Percentiles rank a stretch among this genome's conserved stretches.
Conservation (phyloP, 768 basidiomycete species). For the Kwoniella sp. region DNA sequence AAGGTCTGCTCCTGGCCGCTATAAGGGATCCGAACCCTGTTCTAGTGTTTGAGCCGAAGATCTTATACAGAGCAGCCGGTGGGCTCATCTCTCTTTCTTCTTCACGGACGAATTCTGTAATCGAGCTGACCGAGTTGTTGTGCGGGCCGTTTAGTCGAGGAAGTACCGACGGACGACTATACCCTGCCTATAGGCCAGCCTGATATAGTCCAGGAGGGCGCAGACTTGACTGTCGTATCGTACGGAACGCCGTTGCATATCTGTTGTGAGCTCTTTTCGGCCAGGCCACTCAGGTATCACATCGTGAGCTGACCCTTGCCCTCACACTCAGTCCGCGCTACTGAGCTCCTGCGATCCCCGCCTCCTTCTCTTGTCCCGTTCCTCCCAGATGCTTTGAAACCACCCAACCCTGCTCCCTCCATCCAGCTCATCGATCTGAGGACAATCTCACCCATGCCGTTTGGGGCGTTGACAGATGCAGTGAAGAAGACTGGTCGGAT, state of each 20-base stretch:
- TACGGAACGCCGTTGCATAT: slow-evolving; percentile 95
- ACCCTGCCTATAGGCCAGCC: slow-evolving; percentile 79
- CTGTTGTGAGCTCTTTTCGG: slow-evolving; percentile 58
- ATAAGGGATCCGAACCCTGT: slow-evolving; percentile 93
- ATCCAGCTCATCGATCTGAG: slow-evolving; percentile 88
- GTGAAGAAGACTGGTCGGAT: slow-evolving; percentile 81
- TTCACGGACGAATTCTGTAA: neutral
- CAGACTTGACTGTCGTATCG: slow-evolving; percentile 83
- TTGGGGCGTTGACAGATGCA: slow-evolving; percentile 75
- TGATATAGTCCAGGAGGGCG: slow-evolving; percentile 71
- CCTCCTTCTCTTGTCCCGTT: slow-evolving; percentile 65
- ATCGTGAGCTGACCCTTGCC: neutral
- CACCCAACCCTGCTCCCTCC: slow-evolving; percentile 60
- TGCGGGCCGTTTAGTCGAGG: slow-evolving; percentile 65
- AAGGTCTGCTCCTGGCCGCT: slow-evolving; percentile 79
- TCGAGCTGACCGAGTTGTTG: neutral
- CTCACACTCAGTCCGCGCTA: slow-evolving; percentile 58
- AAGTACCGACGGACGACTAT: slow-evolving; percentile 87
- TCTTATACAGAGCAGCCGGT: slow-evolving; percentile 88
- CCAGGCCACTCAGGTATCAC: neutral
- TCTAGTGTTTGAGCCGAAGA: slow-evolving; percentile 93
- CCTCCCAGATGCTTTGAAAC: slow-evolving; percentile 67
- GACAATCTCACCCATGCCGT: slow-evolving; percentile 86
- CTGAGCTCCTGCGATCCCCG: slow-evolving; percentile 72
- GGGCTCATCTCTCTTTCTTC: slow-evolving; percentile 1